Evolutionary conservation across 345 rosid genomes (phyloP), one percentile per base, ranked within the genome.

Genomic region (Zanthoxylum bungeanum): DNA sequence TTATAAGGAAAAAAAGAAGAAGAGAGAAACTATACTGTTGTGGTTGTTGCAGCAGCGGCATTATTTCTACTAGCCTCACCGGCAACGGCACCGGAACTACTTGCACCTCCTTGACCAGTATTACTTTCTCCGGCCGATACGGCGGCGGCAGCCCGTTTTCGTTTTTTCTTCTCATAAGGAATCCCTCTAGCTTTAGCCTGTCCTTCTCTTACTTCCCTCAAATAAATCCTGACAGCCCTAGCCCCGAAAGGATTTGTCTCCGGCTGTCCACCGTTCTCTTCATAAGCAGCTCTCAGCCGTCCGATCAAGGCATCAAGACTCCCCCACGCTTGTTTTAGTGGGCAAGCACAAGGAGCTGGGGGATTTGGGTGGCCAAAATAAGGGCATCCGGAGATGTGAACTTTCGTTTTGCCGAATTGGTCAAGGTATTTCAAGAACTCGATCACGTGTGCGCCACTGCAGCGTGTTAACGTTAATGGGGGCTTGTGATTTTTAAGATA

Each of bases 111-210:
- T 46, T 60, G 52, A 44, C 21, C 10, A 19, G 19, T 33, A 25
- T 25, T 39, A 44, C 7, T 57, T 19, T 19, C 37, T 4, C 76
- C 65, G 56, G 71, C 75, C 9, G 73, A n/a, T n/a, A n/a, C 70
- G 34, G 69, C 68, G 11, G 82, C 36, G 0, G 4, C 9, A 57
- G 75, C 62, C 66, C 91, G 81, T 82, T 89, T 89, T 59, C 93
- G 85, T 70, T 88, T 89, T 88, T 88, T 88, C 77, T 89, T 89
- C 84, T 85, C 91, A 11, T 82, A 87, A 5, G 91, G 91, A 44
- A 89, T 83, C 75, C 93, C 93, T 65, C 93, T 82, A n/a, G 93
- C 93, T 74, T 89, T 89, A 10, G 91, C 91, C 65, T 89, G 93
- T 36, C 78, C 72, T 73, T 89, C 93, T 66, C 87, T 82, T 7